Evolutionary conservation across 2,329 filamentous ascomycete genomes (phyloP), one percentile per base, ranked within the genome.

Genomic region (Penicillium hordei): DNA sequence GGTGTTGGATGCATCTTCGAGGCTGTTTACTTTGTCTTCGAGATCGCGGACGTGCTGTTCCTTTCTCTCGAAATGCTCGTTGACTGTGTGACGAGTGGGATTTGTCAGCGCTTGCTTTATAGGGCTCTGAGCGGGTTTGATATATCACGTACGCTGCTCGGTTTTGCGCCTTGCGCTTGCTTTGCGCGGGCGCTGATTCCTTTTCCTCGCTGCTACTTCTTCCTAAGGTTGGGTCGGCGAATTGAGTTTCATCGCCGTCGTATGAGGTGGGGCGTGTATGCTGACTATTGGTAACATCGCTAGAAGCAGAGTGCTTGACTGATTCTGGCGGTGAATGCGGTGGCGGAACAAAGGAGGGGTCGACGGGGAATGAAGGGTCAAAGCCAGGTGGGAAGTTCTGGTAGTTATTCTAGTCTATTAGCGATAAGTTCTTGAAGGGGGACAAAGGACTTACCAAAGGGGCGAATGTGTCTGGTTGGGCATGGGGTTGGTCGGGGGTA

Each of bases 31-130:
- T 73, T 96, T 94, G 57, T 86, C 85, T 76, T 97, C 93, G 25
- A 97, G 87, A 60, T 97, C 92, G 73, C 93, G 93, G 61, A 97
- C 92, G 70, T 96, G 93, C 57, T 88, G 89, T 74, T 97, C 93
- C 76, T 97, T 97, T 66, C 76, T 97, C 93, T 60, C 93, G 91
- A 75, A 97, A 97, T 33, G 94, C 93, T 67, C 93, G 89, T 82
- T 97, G 94, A 48, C 93, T 97, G 58, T 56, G 51, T 45, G 25
- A 13, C 9, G 10, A 50, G 1, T 8, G 23, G 15, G 3, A 5
- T 15, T 19, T 40, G 31, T 63, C n/a, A 62, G 58, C 48, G 25
- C 19, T 34, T 36, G 34, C 15, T 25, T 27, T 27, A 21, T 45
- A 13, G 21, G 9, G 2, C 7, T n/a, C 17, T 23, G 6, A 21